Percentiles rank a stretch among this genome's conserved stretches.
Evolutionary conservation across 2,329 filamentous ascomycete species (phyloP).

Genomic region (Trichoderma afroharzianum): DNA sequence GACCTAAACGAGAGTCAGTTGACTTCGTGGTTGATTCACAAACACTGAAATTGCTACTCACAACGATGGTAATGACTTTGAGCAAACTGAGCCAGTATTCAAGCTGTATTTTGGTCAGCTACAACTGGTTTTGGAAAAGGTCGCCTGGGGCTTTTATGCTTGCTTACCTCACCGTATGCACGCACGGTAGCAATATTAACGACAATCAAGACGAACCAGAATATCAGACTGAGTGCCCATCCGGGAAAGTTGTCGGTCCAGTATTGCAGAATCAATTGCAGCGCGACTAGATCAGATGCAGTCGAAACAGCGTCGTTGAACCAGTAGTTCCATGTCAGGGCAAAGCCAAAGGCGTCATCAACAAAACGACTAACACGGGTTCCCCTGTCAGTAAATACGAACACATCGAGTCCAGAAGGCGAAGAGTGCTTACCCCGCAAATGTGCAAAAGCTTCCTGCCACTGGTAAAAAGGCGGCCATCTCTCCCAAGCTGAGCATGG

Average conservation of each 20-base stretch:
- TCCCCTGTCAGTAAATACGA: not conserved
- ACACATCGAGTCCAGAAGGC: constrained; percentile 20
- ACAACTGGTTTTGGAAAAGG: not conserved
- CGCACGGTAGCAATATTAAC: constrained; percentile 34
- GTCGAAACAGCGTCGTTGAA: constrained; percentile 57
- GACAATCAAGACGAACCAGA: constrained; percentile 52
- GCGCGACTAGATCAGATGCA: constrained; percentile 55
- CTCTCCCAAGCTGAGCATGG: constrained; percentile 57
- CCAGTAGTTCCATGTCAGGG: constrained; percentile 60
- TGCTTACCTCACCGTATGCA: constrained; percentile 34
- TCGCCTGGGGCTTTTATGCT: not conserved
- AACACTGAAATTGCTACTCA: constrained; percentile 43
- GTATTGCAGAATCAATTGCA: constrained; percentile 54
- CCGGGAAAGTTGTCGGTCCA: constrained; percentile 62
- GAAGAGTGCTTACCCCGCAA: constrained; percentile 31
- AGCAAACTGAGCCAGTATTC: not conserved
- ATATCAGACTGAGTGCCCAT: constrained; percentile 60
- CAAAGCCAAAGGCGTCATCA: constrained; percentile 52
- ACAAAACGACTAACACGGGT: constrained; percentile 40
- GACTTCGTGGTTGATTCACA: constrained; percentile 27
- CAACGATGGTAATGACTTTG: not conserved
- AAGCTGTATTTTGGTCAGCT: constrained; percentile 30
- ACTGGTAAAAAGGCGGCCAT: constrained; percentile 53
- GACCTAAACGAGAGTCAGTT: constrained; percentile 28
- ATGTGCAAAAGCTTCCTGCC: constrained; percentile 55